Percentiles rank a stretch among this genome's conserved stretches.
These are phyloP conservation scores for Papilionanthe hybrid DNA, from an alignment of 116 monocot genomes.

Conservation along the genomic window DNA sequence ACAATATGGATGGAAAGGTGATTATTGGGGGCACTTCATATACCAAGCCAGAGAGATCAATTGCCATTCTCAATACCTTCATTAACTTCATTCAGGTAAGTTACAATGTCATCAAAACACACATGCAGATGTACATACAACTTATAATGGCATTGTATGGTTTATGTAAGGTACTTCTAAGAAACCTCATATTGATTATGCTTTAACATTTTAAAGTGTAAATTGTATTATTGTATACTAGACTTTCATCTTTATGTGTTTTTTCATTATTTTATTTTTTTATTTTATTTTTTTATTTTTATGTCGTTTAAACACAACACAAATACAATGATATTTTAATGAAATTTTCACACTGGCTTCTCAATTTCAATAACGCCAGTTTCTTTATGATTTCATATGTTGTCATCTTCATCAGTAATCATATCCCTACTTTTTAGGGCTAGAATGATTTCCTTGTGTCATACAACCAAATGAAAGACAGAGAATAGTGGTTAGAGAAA, in stretches of 20 bases:
- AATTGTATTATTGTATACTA: not conserved
- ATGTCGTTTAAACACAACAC: not conserved
- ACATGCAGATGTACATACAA: not conserved
- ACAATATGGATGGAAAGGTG: slow-evolving; percentile 17
- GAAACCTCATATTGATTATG: not conserved
- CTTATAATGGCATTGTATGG: not conserved
- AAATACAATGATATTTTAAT: not conserved
- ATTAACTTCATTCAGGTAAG: slow-evolving; percentile 76
- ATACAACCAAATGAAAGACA: not conserved
- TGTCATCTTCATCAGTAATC: not conserved
- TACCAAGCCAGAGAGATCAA: slow-evolving; percentile 45
- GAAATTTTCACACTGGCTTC: not conserved
- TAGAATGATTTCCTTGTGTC: not conserved
- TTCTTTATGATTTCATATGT: not conserved
- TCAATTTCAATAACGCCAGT: too few relatives aligned
- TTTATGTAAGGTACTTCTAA: not conserved
- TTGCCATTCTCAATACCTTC: slow-evolving; percentile 66
- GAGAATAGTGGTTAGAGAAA: not conserved
- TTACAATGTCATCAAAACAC: not conserved
- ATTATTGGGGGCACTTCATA: slow-evolving; percentile 53
- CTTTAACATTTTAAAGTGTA: not conserved
- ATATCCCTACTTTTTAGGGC: not conserved
- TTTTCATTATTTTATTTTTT: not conserved
- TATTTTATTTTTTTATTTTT: too few relatives aligned
- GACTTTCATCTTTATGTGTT: not conserved